phyloP scores from a whole-genome alignment of 2,329 filamentous ascomycete species.

The Dactylellina cionopaga region DNA sequence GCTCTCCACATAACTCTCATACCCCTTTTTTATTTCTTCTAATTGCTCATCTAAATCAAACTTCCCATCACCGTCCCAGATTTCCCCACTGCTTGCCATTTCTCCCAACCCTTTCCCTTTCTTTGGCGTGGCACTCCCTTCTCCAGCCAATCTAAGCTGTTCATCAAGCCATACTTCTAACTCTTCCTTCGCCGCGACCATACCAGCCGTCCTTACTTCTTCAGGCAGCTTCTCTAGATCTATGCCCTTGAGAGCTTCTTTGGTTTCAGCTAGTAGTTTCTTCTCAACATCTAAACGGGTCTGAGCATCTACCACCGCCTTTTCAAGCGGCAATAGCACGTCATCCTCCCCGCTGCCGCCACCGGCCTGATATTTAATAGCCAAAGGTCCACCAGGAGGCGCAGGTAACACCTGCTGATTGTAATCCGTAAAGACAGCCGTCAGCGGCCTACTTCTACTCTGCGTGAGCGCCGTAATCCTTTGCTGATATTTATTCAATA shows the following conservation, averaged over 20 bases:
- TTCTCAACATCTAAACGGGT: constrained; percentile 44
- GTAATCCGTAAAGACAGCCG: constrained; percentile 18
- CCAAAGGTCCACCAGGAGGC: constrained; percentile 33
- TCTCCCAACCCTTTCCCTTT: constrained; percentile 6
- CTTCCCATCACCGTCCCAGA: background rate
- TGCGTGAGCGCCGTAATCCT: constrained; percentile 36
- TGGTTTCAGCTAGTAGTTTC: constrained; percentile 19
- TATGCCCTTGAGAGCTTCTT: constrained; percentile 10
- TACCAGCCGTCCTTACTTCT: constrained; percentile 28
- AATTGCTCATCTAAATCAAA: constrained; percentile 31
- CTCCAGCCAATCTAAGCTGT: constrained; percentile 38
- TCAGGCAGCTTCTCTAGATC: constrained; percentile 28
- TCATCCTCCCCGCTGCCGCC: constrained; percentile 28
- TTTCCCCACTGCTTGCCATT: background rate
- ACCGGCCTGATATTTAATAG: constrained; percentile 9
- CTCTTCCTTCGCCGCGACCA: constrained; percentile 41
- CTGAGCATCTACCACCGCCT: constrained; percentile 58
- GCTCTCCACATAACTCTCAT: constrained; percentile 36
- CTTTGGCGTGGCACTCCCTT: constrained; percentile 45
- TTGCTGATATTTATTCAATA: constrained; percentile 45
- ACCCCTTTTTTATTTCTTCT: constrained; percentile 29
- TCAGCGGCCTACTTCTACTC: constrained; percentile 5
- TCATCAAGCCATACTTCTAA: constrained; percentile 49
- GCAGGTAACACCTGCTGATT: constrained; percentile 20
- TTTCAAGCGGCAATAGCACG: constrained; percentile 38